Percentiles rank a stretch among this genome's conserved stretches.
Conservation (phyloP, 2,329 filamentous ascomycete species). For the Conoideocrella luteorostrata region DNA sequence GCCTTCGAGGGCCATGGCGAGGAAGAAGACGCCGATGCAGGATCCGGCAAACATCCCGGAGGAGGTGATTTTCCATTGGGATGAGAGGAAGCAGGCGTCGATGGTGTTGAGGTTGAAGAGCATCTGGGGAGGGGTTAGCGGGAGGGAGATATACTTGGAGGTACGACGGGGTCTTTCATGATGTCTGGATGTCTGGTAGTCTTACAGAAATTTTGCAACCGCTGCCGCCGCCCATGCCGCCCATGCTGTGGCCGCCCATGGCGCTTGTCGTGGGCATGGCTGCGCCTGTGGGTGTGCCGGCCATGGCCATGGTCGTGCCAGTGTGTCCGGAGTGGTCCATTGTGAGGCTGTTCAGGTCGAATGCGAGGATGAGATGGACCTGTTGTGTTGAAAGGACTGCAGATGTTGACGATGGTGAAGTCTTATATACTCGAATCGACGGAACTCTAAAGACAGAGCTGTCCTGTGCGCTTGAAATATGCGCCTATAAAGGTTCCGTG, state of each 20-base stretch:
- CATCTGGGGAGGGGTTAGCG: slow-evolving; percentile 47
- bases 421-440: too few relatives aligned
- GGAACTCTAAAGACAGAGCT: too few relatives aligned
- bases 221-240: slow-evolving; percentile 20
- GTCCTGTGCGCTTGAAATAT: too few relatives aligned
- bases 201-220: slow-evolving; percentile 34
- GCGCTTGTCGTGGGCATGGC: slow-evolving; percentile 12
- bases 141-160: background rate
- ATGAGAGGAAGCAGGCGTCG: slow-evolving; percentile 63
- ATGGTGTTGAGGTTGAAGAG: slow-evolving; percentile 74
- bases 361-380: too few relatives aligned
- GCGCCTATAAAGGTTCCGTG: too few relatives aligned
- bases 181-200: too few relatives aligned
- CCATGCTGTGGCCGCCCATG: slow-evolving; percentile 13
- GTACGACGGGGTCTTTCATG: background rate
- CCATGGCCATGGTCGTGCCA: slow-evolving; percentile 13
- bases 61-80: slow-evolving; percentile 63
- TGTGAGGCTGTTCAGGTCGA: too few relatives aligned
- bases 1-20: slow-evolving; percentile 66
- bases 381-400: too few relatives aligned
- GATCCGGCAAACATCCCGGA: slow-evolving; percentile 69
- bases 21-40: slow-evolving; percentile 70
- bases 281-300: background rate
- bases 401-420: too few relatives aligned
- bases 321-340: slow-evolving; percentile 13